These are phyloP conservation scores for Beauveria medogensis DNA, from an alignment of 2,329 filamentous ascomycete genomes.

Conservation along the genomic window DNA sequence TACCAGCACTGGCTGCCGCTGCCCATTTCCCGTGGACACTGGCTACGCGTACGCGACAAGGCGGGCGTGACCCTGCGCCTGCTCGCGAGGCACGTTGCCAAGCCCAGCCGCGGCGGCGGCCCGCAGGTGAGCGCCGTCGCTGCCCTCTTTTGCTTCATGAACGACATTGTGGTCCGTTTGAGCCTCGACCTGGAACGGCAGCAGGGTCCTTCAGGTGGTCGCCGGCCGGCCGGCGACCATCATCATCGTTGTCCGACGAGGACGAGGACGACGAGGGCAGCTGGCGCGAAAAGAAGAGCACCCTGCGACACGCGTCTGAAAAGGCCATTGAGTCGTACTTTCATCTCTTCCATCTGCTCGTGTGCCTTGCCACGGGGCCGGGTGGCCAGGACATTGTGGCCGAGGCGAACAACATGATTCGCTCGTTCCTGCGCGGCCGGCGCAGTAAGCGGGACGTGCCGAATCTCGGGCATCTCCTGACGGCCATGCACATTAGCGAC, in stretches of 20 bases:
- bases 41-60: conserved; percentile 26
- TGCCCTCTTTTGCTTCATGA: conserved; percentile 40
- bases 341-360: conserved; percentile 41
- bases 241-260: not conserved
- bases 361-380: conserved; percentile 33
- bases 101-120: not conserved
- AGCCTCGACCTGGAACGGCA: conserved; percentile 22
- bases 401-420: conserved; percentile 34
- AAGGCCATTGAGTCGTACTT: conserved; percentile 47
- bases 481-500: conserved; percentile 38
- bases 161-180: conserved; percentile 40
- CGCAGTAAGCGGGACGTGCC: conserved; percentile 34
- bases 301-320: conserved; percentile 39
- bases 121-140: not conserved
- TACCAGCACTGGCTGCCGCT: conserved; percentile 39
- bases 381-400: not conserved
- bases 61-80: conserved; percentile 11
- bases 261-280: not conserved
- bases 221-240: not conserved
- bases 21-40: conserved; percentile 37
- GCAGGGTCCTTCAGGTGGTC: not conserved
- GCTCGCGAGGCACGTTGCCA: not conserved
- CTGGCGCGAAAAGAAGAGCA: conserved; percentile 23
- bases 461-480: conserved; percentile 38
- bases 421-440: conserved; percentile 29